Evolutionary conservation across 2,329 filamentous ascomycete species (phyloP).

Genomic region (Herpomyces periplanetae): DNA sequence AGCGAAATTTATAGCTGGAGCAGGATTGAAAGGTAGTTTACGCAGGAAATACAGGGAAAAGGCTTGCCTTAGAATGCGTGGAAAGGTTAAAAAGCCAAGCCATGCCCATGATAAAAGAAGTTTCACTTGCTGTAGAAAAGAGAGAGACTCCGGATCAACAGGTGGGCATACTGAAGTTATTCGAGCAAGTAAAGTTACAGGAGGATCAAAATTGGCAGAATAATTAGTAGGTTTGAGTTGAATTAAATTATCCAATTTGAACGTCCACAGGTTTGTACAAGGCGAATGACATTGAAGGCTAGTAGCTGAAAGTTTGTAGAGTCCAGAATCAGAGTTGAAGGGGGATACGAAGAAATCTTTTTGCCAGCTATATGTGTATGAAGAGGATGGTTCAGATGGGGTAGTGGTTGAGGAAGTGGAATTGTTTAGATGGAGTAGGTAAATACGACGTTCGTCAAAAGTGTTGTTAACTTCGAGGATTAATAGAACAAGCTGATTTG

Average conservation of each 20-base stretch:
- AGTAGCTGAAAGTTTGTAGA: constrained; percentile 10
- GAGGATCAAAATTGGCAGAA: too few species aligned
- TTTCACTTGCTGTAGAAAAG: constrained; percentile 8
- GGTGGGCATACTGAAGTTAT: constrained; percentile 14
- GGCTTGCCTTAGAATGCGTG: constrained; percentile 21
- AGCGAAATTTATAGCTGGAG: too few species aligned
- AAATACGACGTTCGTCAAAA: constrained; percentile 27
- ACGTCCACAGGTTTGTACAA: too few species aligned
- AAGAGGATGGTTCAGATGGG: too few species aligned
- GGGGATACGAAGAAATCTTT: constrained; percentile 43
- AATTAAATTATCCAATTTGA: too few species aligned
- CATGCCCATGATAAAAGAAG: constrained; percentile 21
- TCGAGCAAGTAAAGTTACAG: constrained; percentile 19
- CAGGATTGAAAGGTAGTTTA: too few species aligned
- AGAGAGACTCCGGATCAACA: constrained; percentile 13
- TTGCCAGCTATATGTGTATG: constrained; percentile 14
- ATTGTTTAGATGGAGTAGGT: constrained; percentile 14
- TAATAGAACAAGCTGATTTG: constrained; percentile 18
- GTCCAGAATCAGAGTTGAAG: constrained; percentile 19
- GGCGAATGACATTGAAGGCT: too few species aligned
- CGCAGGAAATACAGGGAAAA: constrained; percentile 14
- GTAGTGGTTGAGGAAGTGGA: too few species aligned
- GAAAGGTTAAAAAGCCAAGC: constrained; percentile 23
- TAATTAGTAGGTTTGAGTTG: too few species aligned
- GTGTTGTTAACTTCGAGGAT: constrained; percentile 38